Conservation (phyloP, 495 filamentous ascomycete species). For the Darksidea phi region DNA sequence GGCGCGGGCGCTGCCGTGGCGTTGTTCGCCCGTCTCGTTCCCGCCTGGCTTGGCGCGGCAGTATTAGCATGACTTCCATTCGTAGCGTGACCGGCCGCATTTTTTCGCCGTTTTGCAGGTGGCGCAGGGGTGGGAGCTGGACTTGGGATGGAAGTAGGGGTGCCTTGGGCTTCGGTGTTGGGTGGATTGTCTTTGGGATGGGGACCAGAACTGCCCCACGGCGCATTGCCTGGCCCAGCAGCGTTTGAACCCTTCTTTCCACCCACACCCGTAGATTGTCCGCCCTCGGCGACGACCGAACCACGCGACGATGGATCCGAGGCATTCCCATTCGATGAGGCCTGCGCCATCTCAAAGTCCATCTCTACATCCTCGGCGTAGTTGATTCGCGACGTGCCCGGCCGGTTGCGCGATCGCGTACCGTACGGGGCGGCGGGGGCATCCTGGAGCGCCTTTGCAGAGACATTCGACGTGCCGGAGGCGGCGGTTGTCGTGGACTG, state of each 20-base stretch:
- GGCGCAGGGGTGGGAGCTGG: conserved; percentile 41
- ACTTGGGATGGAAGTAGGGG: conserved; percentile 59
- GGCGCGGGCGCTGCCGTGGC: conserved; percentile 20
- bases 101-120: conserved; percentile 72
- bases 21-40: conserved; percentile 26
- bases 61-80: conserved; percentile 34
- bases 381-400: conserved; percentile 76
- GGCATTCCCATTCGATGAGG: conserved; percentile 29
- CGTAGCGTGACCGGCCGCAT: conserved; percentile 41
- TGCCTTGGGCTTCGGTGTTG: conserved; percentile 65
- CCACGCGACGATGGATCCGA: conserved; percentile 32
- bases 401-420: conserved; percentile 90
- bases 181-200: conserved; percentile 40
- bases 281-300: conserved; percentile 24
- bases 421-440: conserved; percentile 67
- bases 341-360: conserved; percentile 63
- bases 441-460: conserved; percentile 30
- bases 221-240: conserved; percentile 27
- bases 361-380: conserved; percentile 96
- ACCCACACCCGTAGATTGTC: conserved; percentile 24
- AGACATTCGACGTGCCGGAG: conserved; percentile 42
- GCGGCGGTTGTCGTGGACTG: conserved; percentile 55
- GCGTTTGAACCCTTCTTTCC: conserved; percentile 29
- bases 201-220: conserved; percentile 29
- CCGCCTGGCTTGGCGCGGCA: conserved; percentile 30